Conservation (phyloP, 306 rosid species). For the Vigna nakashimae region DNA sequence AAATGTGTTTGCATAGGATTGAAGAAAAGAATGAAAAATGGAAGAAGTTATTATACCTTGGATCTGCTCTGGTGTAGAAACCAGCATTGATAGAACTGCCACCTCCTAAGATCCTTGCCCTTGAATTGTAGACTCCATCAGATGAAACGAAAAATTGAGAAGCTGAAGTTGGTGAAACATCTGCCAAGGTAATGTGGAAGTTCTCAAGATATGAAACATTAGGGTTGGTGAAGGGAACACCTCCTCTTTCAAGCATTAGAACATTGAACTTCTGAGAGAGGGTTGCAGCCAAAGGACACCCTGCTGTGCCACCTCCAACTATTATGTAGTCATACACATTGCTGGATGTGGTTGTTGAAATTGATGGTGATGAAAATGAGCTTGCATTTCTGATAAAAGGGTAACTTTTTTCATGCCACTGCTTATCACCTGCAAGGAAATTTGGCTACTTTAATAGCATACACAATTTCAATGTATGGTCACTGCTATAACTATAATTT, state of each 20-base stretch:
- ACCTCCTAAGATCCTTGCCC: slow-evolving; percentile 91
- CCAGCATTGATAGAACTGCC: slow-evolving; percentile 90
- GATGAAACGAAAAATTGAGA: slow-evolving; percentile 81
- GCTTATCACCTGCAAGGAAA: slow-evolving; percentile 41
- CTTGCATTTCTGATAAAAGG: slow-evolving; percentile 84
- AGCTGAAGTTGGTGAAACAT: slow-evolving; percentile 77
- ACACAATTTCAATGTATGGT: background rate
- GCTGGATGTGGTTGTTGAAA: slow-evolving; percentile 49
- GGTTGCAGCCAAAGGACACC: slow-evolving; percentile 96
- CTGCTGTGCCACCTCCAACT: slow-evolving; percentile 95
- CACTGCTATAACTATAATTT: slow-evolving; percentile 21
- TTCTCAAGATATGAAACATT: slow-evolving; percentile 73
- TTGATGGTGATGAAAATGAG: slow-evolving; percentile 68
- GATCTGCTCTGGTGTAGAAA: slow-evolving; percentile 86
- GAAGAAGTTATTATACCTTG: slow-evolving; percentile 53
- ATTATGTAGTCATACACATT: slow-evolving; percentile 78
- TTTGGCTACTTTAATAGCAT: background rate
- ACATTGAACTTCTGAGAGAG: slow-evolving; percentile 77
- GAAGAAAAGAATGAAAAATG: background rate
- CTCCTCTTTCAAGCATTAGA: slow-evolving; percentile 83
- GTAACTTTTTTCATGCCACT: slow-evolving; percentile 42
- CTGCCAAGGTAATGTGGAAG: slow-evolving; percentile 80
- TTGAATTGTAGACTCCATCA: slow-evolving; percentile 83
- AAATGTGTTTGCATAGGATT: background rate
- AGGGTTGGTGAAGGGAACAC: slow-evolving; percentile 79